phyloP scores from a whole-genome alignment of 129 eudicot species.

The Helianthus annuus region DNA sequence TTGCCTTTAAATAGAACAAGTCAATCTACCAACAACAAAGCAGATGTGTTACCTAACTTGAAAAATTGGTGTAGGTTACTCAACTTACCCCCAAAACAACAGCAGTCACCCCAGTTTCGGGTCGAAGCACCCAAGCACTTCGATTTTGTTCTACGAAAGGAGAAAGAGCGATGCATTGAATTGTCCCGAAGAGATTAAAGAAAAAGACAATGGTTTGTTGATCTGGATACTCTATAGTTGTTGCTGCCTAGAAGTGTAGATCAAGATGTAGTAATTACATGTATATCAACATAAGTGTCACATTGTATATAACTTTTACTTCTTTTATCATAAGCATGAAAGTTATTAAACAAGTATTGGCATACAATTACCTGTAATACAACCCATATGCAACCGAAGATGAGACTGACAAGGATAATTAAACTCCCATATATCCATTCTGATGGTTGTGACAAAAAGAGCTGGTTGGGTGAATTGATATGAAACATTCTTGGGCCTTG shows the following conservation, averaged over 20 bases:
- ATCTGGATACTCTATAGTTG: not conserved
- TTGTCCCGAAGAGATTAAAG: constrained; percentile 20
- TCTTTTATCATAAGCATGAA: no score
- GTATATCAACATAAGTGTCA: not conserved
- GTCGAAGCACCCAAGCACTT: constrained; percentile 19
- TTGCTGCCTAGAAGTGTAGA: not conserved
- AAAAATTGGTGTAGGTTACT: not conserved
- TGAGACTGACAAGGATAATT: not conserved
- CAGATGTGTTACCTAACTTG: not conserved
- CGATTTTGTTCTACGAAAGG: constrained; percentile 10
- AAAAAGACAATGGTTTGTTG: constrained; percentile 17
- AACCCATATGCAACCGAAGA: not conserved
- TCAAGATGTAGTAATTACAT: not conserved
- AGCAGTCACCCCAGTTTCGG: not conserved
- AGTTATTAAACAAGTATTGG: not conserved
- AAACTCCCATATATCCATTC: constrained; percentile 34
- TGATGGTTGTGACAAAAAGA: constrained; percentile 15
- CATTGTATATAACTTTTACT: no score
- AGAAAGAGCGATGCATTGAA: constrained; percentile 12
- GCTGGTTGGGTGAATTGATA: not conserved
- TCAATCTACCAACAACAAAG: not conserved
- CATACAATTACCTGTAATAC: constrained; percentile 16
- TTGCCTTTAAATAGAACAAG: constrained; percentile 25
- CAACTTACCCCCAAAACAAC: constrained; percentile 22
- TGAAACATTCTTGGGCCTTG: constrained; percentile 34